A percentile compares a stretch with the other conserved stretches of the same genome.
Conservation (phyloP, 2,329 filamentous ascomycete genomes). For the Pyrenophora teres region DNA sequence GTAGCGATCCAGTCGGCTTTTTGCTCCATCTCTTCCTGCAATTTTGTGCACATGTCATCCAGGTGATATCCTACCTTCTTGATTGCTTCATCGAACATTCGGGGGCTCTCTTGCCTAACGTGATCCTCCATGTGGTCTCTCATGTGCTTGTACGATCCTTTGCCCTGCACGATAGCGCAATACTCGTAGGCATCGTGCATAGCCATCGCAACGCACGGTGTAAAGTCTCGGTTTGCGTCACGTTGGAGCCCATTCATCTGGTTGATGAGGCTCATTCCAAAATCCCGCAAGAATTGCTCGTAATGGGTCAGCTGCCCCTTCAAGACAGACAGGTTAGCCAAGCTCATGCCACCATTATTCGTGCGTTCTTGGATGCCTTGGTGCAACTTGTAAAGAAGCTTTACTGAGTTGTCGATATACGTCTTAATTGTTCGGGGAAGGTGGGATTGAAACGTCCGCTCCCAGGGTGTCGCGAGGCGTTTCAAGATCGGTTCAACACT, state of each 20-base stretch:
- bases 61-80: conserved; percentile 51
- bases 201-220: conserved; percentile 51
- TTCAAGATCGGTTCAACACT: conserved; percentile 46
- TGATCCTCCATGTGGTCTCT: conserved; percentile 56
- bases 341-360: conserved; percentile 45
- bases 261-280: conserved; percentile 40
- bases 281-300: conserved; percentile 48
- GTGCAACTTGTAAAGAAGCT: conserved; percentile 51
- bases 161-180: conserved; percentile 53
- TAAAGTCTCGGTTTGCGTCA: conserved; percentile 60
- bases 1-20: conserved; percentile 52
- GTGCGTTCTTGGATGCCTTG: conserved; percentile 48
- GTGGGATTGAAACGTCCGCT: conserved; percentile 50
- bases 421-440: conserved; percentile 49
- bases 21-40: conserved; percentile 51
- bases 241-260: conserved; percentile 55
- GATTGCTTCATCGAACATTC: conserved; percentile 58
- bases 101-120: conserved; percentile 47
- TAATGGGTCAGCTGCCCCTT: conserved; percentile 51
- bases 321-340: conserved; percentile 50
- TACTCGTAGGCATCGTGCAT: conserved; percentile 56
- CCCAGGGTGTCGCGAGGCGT: conserved; percentile 51
- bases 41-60: conserved; percentile 49
- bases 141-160: conserved; percentile 58
- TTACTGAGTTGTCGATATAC: conserved; percentile 42